These are phyloP conservation scores for Seiridium cupressi DNA, from an alignment of 2,329 filamentous ascomycete species.

Conservation along the genomic window DNA sequence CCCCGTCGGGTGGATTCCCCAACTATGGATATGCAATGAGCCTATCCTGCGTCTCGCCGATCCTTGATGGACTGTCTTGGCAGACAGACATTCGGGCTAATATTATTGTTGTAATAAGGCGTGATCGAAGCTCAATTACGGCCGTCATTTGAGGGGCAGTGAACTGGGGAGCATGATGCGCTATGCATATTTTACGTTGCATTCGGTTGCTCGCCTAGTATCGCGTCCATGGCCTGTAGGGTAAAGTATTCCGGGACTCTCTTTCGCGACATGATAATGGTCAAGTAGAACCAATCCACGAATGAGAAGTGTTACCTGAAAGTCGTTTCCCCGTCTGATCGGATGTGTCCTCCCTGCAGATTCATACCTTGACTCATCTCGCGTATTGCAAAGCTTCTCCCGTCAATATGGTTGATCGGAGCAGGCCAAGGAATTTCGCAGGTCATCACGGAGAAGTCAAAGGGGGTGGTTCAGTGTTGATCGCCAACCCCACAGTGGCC, in stretches of 20 bases:
- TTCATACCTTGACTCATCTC: background rate
- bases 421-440: background rate
- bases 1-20: background rate
- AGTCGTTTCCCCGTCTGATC: background rate
- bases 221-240: background rate
- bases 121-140: background rate
- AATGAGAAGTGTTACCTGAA: background rate
- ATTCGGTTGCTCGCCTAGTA: background rate
- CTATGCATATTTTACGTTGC: background rate
- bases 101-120: background rate
- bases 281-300: background rate
- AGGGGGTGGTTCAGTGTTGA: background rate
- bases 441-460: background rate
- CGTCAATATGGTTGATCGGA: background rate
- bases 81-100: background rate
- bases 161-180: background rate
- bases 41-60: background rate
- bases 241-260: background rate
- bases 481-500: background rate
- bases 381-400: background rate
- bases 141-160: background rate
- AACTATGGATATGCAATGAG: background rate
- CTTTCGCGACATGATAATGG: background rate
- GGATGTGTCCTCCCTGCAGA: background rate
- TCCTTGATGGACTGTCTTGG: background rate